A percentile compares a stretch with the other conserved stretches of the same genome.
Evolutionary conservation across 1,284 basidiomycete species (phyloP).

Genomic region (Austroboletus niveus): DNA sequence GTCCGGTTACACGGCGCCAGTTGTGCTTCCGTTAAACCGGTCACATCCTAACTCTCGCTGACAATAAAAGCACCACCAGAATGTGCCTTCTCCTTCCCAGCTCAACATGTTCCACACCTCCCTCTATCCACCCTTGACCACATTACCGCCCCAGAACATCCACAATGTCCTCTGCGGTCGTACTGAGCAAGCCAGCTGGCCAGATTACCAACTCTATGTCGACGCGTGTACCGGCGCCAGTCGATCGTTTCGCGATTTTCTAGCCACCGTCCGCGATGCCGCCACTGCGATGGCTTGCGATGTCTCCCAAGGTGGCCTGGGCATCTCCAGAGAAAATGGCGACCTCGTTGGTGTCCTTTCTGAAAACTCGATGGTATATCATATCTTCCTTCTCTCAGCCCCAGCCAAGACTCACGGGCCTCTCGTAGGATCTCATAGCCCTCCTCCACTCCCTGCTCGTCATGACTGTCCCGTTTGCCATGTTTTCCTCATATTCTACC

Average conservation of each 20-base stretch:
- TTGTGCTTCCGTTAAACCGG: constrained; percentile 2
- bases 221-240: constrained; percentile 51
- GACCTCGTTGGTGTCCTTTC: constrained; percentile 69
- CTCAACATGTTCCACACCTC: constrained; percentile 39
- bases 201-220: constrained; percentile 56
- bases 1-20: constrained; percentile 1
- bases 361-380: constrained; percentile 62
- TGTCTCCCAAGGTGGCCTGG: constrained; percentile 51
- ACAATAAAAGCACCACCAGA: constrained; percentile 14
- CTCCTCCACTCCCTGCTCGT: constrained; percentile 55
- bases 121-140: constrained; percentile 37
- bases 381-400: constrained; percentile 13
- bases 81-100: neutral
- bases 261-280: constrained; percentile 49
- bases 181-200: constrained; percentile 49
- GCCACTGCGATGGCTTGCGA: constrained; percentile 56
- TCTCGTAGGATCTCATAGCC: constrained; percentile 60
- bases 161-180: constrained; percentile 56
- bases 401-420: neutral
- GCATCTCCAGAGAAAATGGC: constrained; percentile 41
- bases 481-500: constrained; percentile 66
- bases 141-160: constrained; percentile 48
- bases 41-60: neutral
- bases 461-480: constrained; percentile 57
- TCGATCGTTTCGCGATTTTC: constrained; percentile 48